Evolutionary conservation across 2,329 filamentous ascomycete genomes (phyloP).

Genomic region (Phaeophleospora eucalypticola): DNA sequence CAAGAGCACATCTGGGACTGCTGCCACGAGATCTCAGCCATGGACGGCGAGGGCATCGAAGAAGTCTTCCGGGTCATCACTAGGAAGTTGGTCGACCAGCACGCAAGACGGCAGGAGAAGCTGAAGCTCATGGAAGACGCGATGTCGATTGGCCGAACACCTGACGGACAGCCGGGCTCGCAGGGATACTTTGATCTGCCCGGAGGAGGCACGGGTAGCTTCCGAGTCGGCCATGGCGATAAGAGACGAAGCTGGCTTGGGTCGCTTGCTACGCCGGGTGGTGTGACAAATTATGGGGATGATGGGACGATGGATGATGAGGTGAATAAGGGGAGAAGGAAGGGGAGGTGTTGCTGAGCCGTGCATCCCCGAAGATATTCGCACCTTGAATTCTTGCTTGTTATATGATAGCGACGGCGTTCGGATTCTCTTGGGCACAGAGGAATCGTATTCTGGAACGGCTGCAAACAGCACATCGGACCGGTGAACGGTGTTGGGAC

Average conservation of each 20-base stretch:
- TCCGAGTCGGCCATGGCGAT: slow-evolving; percentile 55
- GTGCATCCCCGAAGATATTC: not conserved
- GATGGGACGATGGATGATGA: slow-evolving; percentile 24
- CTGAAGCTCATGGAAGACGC: slow-evolving; percentile 44
- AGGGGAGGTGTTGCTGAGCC: slow-evolving; percentile 30
- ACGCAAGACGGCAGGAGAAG: slow-evolving; percentile 52
- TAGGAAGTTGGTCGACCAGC: slow-evolving; percentile 74
- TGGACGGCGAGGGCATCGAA: slow-evolving; percentile 91
- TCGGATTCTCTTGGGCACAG: not conserved
- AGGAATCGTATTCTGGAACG: not conserved
- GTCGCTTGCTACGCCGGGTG: slow-evolving; percentile 48
- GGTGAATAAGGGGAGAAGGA: slow-evolving; percentile 20
- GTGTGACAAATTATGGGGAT: slow-evolving; percentile 24
- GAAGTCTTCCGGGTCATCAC: slow-evolving; percentile 92
- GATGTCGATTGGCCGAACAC: slow-evolving; percentile 39
- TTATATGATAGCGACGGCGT: not conserved
- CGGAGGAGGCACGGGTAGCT: slow-evolving; percentile 53
- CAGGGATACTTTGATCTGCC: slow-evolving; percentile 48
- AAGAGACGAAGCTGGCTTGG: slow-evolving; percentile 65
- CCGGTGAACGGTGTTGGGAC: not conserved
- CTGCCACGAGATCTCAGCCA: slow-evolving; percentile 93
- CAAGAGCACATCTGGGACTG: slow-evolving; percentile 88
- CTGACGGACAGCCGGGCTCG: slow-evolving; percentile 36
- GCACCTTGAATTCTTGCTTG: too few relatives aligned
- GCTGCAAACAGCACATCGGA: not conserved